Percentiles rank a stretch among this genome's conserved stretches.
phyloP scores from a whole-genome alignment of 768 basidiomycete species.

The Scleroderma bovista region DNA sequence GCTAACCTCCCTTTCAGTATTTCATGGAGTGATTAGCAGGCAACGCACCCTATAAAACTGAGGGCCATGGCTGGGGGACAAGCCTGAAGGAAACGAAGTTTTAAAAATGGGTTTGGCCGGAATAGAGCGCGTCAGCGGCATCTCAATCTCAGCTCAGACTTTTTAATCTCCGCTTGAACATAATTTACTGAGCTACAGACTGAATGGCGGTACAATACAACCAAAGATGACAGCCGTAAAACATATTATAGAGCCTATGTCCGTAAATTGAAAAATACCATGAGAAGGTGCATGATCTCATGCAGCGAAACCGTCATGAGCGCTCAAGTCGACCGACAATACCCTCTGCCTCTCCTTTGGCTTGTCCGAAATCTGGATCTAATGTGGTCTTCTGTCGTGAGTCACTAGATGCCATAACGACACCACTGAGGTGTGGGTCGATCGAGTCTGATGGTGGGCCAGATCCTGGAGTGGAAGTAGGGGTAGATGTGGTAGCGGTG shows the following conservation, averaged over 20 bases:
- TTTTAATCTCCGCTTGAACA: slow-evolving; percentile 27
- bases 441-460: slow-evolving; percentile 29
- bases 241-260: neutral
- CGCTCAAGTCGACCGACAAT: slow-evolving; percentile 17
- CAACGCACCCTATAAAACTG: slow-evolving; percentile 67
- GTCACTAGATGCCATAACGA: slow-evolving; percentile 21
- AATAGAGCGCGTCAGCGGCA: slow-evolving; percentile 8
- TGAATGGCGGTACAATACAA: slow-evolving; percentile 1
- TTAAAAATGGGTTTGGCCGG: slow-evolving; percentile 6
- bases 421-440: slow-evolving; percentile 26
- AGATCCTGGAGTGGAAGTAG: slow-evolving; percentile 30
- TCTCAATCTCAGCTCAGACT: slow-evolving; percentile 4
- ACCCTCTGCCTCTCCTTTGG: slow-evolving; percentile 18
- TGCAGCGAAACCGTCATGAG: slow-evolving; percentile 5
- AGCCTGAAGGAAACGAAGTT: slow-evolving; percentile 11
- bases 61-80: slow-evolving; percentile 49
- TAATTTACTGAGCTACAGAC: neutral
- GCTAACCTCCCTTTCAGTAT: slow-evolving; percentile 35
- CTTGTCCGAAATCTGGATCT: slow-evolving; percentile 21
- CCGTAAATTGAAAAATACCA: neutral
- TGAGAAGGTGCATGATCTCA: neutral
- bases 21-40: neutral
- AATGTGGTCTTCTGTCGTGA: slow-evolving; percentile 17
- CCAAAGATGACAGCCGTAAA: neutral
- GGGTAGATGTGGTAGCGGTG: slow-evolving; percentile 28